These are phyloP conservation scores for Sarcodon aspratus DNA, from an alignment of 768 basidiomycete genomes.

Conservation along the genomic window DNA sequence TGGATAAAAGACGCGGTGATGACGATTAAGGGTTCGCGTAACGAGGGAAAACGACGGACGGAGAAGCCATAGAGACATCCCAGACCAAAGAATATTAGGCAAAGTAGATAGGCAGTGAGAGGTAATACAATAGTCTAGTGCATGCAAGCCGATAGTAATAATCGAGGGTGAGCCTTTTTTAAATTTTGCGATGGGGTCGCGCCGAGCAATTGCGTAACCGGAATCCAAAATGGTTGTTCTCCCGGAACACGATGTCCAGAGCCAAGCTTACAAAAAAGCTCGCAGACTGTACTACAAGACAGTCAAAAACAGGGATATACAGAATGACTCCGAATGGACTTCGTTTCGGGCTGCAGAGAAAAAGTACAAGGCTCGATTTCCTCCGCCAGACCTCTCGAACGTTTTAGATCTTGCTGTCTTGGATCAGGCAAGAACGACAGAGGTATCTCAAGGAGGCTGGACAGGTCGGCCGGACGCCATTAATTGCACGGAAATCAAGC, in stretches of 20 bases:
- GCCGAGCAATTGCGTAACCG: constrained; percentile 12
- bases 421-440: constrained; percentile 26
- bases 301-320: constrained; percentile 36
- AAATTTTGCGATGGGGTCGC: constrained; percentile 10
- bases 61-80: constrained; percentile 74
- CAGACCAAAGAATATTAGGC: constrained; percentile 1
- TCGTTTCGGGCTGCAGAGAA: constrained; percentile 74
- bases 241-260: constrained; percentile 28
- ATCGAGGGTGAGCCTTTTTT: no score
- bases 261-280: constrained; percentile 47
- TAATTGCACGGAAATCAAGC: constrained; percentile 19
- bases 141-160: constrained; percentile 1
- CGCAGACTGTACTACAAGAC: constrained; percentile 47
- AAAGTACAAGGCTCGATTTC: constrained; percentile 67
- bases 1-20: constrained; percentile 2
- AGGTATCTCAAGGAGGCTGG: constrained; percentile 37
- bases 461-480: constrained; percentile 29
- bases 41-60: constrained; percentile 35
- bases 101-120: background rate
- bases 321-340: constrained; percentile 42
- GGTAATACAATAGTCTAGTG: background rate
- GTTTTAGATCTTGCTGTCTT: constrained; percentile 56
- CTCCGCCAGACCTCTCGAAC: constrained; percentile 58
- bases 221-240: background rate
- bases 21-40: constrained; percentile 23